Evolutionary conservation across 257 asterid genomes (phyloP).

Genomic region (Gynochthodes officinalis): DNA sequence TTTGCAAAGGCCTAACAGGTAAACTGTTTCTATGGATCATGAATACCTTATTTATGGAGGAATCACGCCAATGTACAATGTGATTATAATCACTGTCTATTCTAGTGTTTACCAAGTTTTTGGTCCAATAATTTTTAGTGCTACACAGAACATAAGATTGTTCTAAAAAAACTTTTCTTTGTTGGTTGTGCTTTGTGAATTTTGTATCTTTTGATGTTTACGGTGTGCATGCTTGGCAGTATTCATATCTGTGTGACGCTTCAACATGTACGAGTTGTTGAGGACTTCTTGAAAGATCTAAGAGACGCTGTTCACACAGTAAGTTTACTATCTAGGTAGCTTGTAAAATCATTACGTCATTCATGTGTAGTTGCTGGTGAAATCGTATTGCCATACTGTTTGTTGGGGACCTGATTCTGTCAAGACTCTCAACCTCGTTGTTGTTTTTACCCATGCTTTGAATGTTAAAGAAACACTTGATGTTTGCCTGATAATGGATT

Average conservation of each 20-base stretch:
- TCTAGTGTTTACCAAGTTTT: not conserved
- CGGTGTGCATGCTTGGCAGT: slow-evolving; percentile 42
- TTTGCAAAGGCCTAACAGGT: slow-evolving; percentile 97
- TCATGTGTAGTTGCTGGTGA: not conserved
- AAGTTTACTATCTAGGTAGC: slow-evolving; percentile 29
- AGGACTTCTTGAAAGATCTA: slow-evolving; percentile 75
- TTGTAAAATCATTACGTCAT: not conserved
- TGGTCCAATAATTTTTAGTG: not conserved
- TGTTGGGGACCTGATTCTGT: not conserved
- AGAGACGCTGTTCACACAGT: slow-evolving; percentile 65
- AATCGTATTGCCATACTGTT: not conserved
- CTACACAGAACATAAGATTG: not conserved
- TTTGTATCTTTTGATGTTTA: slow-evolving; percentile 13
- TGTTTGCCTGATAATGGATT: not conserved
- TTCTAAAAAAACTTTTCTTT: not conserved
- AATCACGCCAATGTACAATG: not conserved
- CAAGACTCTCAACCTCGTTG: not conserved
- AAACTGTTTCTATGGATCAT: slow-evolving; percentile 2
- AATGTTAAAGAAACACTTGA: not conserved
- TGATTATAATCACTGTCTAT: not conserved
- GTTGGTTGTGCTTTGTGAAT: not conserved
- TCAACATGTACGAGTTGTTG: slow-evolving; percentile 69
- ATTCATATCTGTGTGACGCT: slow-evolving; percentile 95
- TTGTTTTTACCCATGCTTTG: not conserved
- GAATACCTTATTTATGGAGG: not conserved